phyloP scores from a whole-genome alignment of 306 rosid species.

The Malus fusca region DNA sequence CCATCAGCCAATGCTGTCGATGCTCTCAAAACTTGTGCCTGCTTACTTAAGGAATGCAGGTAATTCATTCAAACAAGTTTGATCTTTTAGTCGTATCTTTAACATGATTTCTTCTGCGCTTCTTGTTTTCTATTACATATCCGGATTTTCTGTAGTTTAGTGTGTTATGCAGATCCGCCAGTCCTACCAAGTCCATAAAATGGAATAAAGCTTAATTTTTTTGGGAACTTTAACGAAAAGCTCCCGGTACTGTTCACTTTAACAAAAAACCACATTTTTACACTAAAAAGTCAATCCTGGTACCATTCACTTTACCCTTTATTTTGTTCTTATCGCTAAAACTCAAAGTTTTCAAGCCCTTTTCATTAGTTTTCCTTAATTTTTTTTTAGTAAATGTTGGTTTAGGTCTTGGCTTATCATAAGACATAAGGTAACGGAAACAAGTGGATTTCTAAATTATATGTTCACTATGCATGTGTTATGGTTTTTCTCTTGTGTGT shows the following conservation, averaged over 20 bases:
- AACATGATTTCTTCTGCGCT: background rate
- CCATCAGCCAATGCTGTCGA: conserved; percentile 87
- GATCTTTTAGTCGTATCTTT: background rate
- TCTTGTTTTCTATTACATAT: background rate
- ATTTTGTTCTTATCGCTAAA: too few relatives aligned
- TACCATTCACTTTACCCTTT: too few relatives aligned
- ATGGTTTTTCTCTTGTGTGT: background rate
- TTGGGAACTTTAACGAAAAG: too few relatives aligned
- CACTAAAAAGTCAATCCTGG: too few relatives aligned
- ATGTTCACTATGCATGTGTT: background rate
- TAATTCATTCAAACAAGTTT: conserved; percentile 11
- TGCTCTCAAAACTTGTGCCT: conserved; percentile 90
- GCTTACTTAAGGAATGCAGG: conserved; percentile 97
- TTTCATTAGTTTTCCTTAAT: too few relatives aligned
- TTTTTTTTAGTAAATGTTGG: background rate
- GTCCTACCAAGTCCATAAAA: background rate
- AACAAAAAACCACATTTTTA: too few relatives aligned
- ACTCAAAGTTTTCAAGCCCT: too few relatives aligned
- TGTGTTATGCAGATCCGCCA: background rate
- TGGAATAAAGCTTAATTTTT: background rate
- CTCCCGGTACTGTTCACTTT: too few relatives aligned
- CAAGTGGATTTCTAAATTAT: background rate
- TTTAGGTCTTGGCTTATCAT: background rate
- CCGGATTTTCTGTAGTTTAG: background rate
- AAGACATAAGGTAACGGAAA: background rate